Evolutionary conservation across 768 basidiomycete species (phyloP).

Genomic region (Mycena galericulata): DNA sequence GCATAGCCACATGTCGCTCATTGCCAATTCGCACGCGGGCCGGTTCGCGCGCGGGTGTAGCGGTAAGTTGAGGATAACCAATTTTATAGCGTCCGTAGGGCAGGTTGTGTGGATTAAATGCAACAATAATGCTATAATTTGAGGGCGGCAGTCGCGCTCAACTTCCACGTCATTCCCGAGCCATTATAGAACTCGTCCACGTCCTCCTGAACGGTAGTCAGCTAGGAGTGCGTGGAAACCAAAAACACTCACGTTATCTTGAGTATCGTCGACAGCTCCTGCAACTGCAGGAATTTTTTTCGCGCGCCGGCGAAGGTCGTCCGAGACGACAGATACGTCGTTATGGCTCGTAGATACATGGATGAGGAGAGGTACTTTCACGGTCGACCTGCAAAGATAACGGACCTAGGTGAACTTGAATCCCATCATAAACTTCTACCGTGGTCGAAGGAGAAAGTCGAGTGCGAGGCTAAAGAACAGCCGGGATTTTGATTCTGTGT

Average conservation of each 20-base stretch:
- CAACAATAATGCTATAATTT: slow-evolving; percentile 51
- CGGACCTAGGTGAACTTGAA: slow-evolving; percentile 91
- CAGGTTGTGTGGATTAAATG: slow-evolving; percentile 21
- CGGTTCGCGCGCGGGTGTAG: too few species aligned
- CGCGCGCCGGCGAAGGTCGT: slow-evolving; percentile 90
- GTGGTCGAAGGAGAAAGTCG: slow-evolving; percentile 91
- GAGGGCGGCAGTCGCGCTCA: slow-evolving; percentile 74
- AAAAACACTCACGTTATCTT: slow-evolving; percentile 74
- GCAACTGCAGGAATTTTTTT: slow-evolving; percentile 91
- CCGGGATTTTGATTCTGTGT: slow-evolving; percentile 91
- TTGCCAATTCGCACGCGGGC: too few species aligned
- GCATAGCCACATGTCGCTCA: too few species aligned
- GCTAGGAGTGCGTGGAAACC: neutral
- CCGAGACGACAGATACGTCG: slow-evolving; percentile 86
- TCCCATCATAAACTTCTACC: slow-evolving; percentile 89
- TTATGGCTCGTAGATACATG: slow-evolving; percentile 80
- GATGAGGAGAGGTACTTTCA: neutral
- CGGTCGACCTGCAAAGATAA: neutral
- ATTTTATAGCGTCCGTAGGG: too few species aligned
- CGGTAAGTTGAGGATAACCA: too few species aligned
- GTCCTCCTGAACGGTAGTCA: slow-evolving; percentile 72
- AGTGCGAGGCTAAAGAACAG: slow-evolving; percentile 87
- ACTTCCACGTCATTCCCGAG: slow-evolving; percentile 91
- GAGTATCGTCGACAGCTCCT: slow-evolving; percentile 92
- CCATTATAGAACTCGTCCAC: slow-evolving; percentile 95